Evolutionary conservation across 305 asterid species (phyloP).

Genomic region (Euphrasia arctica): DNA sequence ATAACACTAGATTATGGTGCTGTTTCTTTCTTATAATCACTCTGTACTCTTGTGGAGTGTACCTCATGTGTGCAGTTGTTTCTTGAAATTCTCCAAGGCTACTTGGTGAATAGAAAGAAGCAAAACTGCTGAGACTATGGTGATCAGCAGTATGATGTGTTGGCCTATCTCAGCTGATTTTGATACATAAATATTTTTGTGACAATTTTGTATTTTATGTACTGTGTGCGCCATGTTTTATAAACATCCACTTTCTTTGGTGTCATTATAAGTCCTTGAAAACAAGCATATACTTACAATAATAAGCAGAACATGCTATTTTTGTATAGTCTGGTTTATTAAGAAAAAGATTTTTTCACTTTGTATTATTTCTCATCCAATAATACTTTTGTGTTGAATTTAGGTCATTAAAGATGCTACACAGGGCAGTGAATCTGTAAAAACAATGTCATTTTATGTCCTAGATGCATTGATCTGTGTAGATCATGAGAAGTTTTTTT

Average conservation of each 20-base stretch:
- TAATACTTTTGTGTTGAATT: constrained; percentile 22
- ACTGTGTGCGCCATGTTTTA: background rate
- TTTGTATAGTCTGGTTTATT: constrained; percentile 6
- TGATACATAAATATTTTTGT: background rate
- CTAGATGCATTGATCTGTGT: constrained; percentile 78
- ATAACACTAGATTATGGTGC: background rate
- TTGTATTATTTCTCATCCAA: constrained; percentile 3
- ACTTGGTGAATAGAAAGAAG: background rate
- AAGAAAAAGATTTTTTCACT: background rate
- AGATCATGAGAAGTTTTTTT: constrained; percentile 87
- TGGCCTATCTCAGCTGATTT: background rate
- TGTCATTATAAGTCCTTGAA: too few relatives aligned
- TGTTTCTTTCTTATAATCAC: background rate
- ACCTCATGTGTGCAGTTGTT: background rate
- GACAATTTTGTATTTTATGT: constrained; percentile 4
- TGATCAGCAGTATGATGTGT: background rate
- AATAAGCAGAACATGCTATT: background rate
- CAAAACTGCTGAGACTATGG: too few relatives aligned
- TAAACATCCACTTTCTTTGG: background rate
- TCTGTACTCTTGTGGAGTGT: background rate
- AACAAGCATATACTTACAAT: background rate
- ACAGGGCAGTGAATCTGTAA: constrained; percentile 87
- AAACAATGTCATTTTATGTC: constrained; percentile 67
- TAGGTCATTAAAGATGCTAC: constrained; percentile 90
- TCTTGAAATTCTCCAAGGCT: background rate